Evolutionary conservation across 495 filamentous ascomycete genomes (phyloP), one percentile per base, ranked within the genome.

Genomic region (Apodospora peruviana): DNA sequence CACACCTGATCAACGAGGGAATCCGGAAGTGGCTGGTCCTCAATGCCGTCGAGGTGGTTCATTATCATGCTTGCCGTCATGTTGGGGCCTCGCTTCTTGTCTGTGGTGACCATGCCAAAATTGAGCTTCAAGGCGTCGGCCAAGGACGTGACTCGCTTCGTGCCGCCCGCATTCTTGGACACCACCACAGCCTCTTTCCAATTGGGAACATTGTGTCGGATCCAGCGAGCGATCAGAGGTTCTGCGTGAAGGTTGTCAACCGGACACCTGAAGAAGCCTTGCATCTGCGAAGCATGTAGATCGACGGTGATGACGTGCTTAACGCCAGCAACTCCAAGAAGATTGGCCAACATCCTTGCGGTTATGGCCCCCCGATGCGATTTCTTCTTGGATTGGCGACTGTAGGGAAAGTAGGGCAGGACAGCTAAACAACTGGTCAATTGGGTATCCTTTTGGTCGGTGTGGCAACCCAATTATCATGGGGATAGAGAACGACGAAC

Each of bases 301-400:
- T 98, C 93, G 63, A 98, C 87, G 14, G 93, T 98, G 62, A 97
- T 86, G 65, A 97, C 88, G 76, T 98, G 93, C 71, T 95, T 86
- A 53, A 98, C 87, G 45, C 93, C 93, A 47, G 93, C 94, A 43
- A 98, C 84, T 34, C 85, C 78, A 40, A 98, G 82, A 20, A 96
- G 81, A 65, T 98, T 98, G 51, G 93, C 94, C 43, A 98, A 75
- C 90, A 98, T 94, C 52, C 91, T 82, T 21, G 94, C 93, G 18
- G 93, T 96, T 60, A 98, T 97, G 40, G 93, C 90, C 24, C 94
- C 93, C 52, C 93, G 80, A 60, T 97, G 93, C 43, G 88, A 90
- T 73, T 97, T 98, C 78, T 96, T 96, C 79, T 98, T 98, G 38
- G 91, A 96, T 70, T 98, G 93, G 43, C 94, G 88, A 53, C 90